Conservation (phyloP, 352 stramenopile species). For the Lagenidium giganteum region DNA sequence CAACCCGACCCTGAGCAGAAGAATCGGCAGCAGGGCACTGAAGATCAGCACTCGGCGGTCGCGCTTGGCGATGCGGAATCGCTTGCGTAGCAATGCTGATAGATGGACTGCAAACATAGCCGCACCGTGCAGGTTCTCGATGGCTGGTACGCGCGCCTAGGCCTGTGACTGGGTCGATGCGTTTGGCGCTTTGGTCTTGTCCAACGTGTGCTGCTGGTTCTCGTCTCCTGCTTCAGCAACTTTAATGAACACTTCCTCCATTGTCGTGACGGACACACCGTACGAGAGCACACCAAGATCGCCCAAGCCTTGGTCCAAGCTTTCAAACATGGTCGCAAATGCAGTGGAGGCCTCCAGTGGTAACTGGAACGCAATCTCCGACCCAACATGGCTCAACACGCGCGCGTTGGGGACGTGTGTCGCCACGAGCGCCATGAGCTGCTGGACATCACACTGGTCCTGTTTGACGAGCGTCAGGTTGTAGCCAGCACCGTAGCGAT, state of each 20-base stretch:
- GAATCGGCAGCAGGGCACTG: conserved; percentile 61
- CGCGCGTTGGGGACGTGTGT: conserved; percentile 25
- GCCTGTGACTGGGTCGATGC: no score
- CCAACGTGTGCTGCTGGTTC: conserved; percentile 38
- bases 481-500: conserved; percentile 52
- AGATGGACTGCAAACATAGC: conserved; percentile 82
- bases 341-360: conserved; percentile 30
- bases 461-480: conserved; percentile 63
- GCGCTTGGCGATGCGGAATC: conserved; percentile 85
- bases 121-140: conserved; percentile 12
- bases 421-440: conserved; percentile 27
- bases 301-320: conserved; percentile 32
- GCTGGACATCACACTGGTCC: conserved; percentile 20
- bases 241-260: conserved; percentile 81
- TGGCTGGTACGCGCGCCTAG: conserved; percentile 1
- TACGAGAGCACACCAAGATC: conserved; percentile 36
- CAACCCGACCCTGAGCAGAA: conserved; percentile 81
- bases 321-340: conserved; percentile 49
- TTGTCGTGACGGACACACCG: conserved; percentile 76
- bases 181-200: no score
- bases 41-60: conserved; percentile 90
- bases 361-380: conserved; percentile 56
- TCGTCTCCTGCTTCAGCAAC: conserved; percentile 44
- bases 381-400: conserved; percentile 47
- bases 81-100: conserved; percentile 84